Evolutionary conservation across 768 basidiomycete species (phyloP), one percentile per base, ranked within the genome.

Genomic region (Strobilomyces echinocephalus): DNA sequence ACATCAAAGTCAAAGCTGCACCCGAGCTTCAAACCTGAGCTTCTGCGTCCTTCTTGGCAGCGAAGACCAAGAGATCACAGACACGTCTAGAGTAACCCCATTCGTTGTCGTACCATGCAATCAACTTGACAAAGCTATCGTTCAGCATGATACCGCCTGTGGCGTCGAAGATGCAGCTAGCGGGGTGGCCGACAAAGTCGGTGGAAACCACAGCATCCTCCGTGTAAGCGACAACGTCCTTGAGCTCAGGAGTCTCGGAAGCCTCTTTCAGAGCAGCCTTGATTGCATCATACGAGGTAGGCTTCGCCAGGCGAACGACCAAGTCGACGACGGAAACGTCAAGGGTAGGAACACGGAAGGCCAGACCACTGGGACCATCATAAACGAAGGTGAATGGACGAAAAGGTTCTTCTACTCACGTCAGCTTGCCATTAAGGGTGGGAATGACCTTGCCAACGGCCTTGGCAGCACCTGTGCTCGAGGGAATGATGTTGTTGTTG

Each of bases 371-470:
- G 7, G 6, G 40, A 21, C 16, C 12, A 12, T 12, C 30, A 16
- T 60, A 48, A 61, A 45, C 45, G 34, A 1, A 48, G 11, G 4
- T 5, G 30, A 16, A 46, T 3, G 8, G 3, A 49, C 47, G 16
- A 18, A 18, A 60, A 28, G 15, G 3, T 3, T 15, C 9, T 36
- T 44, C n/a, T 20, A 59, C 86, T 63, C 69, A 91, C 88, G 94
- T 98, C 68, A 99, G 86, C 79, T 97, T 98, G 76, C 95, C 95
- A 76, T 97, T 97, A 63, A 99, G 82, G 47, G 74, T 71, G 55
- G 95, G 95, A 71, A 98, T 97, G 74, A 99, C 94, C 80, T 97
- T 95, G 65, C 94, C 94, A 69, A 95, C 93, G 59, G 94, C 94
- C 84, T 98, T 99, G 72, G 95, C 95, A 60, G 95, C 95, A 75